Evolutionary conservation across 208 protist species (phyloP).

Genomic region (Tetramitus jugosus): DNA sequence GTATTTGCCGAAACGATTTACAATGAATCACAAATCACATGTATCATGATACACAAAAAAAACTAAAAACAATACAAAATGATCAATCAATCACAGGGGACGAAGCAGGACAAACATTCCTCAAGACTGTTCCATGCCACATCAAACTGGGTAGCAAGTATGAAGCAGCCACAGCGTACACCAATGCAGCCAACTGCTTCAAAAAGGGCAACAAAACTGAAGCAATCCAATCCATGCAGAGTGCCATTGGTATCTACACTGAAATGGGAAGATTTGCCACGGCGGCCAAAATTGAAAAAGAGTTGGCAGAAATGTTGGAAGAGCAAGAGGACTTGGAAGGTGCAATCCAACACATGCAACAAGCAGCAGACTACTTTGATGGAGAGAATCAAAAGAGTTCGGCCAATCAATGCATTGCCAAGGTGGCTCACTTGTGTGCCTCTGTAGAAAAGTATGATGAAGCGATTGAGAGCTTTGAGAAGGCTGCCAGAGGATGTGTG

Average conservation of each 20-base stretch:
- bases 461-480: conserved; percentile 65
- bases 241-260: conserved; percentile 25
- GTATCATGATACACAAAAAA: too few species aligned
- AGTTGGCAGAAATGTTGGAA: conserved; percentile 56
- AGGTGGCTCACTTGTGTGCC: conserved; percentile 63
- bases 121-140: background rate
- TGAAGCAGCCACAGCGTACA: conserved; percentile 13
- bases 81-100: too few species aligned
- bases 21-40: too few species aligned
- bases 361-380: conserved; percentile 64
- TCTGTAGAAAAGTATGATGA: conserved; percentile 63
- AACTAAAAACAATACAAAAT: too few species aligned
- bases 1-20: too few species aligned
- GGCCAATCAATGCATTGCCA: conserved; percentile 62
- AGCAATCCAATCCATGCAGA: background rate
- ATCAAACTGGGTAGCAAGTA: background rate
- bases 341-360: conserved; percentile 57
- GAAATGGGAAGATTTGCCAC: conserved; percentile 31
- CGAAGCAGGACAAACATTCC: conserved; percentile 11
- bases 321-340: conserved; percentile 51
- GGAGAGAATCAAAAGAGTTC: conserved; percentile 62
- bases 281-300: conserved; percentile 40
- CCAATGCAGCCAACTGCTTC: conserved; percentile 23
- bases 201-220: conserved; percentile 24
- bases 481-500: conserved; percentile 53